phyloP scores from a whole-genome alignment of 768 basidiomycete genomes.

The Russula virescens region DNA sequence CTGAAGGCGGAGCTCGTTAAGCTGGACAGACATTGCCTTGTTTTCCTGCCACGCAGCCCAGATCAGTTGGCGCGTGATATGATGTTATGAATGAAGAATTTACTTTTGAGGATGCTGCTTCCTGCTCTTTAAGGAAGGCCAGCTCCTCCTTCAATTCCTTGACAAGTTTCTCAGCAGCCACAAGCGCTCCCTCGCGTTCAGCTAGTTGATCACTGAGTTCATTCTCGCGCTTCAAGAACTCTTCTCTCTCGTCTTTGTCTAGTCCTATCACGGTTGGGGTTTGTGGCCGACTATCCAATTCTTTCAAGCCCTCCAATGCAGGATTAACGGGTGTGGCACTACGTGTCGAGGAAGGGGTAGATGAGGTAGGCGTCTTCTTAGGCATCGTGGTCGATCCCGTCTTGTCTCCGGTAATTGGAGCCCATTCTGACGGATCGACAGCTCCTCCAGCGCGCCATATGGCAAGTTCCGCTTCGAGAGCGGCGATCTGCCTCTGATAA shows the following conservation, averaged over 20 bases:
- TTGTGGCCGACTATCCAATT: constrained; percentile 79
- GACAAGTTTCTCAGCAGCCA: constrained; percentile 76
- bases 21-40: constrained; percentile 86
- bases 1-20: constrained; percentile 88
- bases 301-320: constrained; percentile 64
- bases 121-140: constrained; percentile 86
- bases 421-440: constrained; percentile 84
- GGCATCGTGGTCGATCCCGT: constrained; percentile 38
- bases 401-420: constrained; percentile 53
- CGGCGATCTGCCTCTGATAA: constrained; percentile 80
- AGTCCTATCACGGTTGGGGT: constrained; percentile 85
- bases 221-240: constrained; percentile 94
- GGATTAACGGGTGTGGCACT: constrained; percentile 75
- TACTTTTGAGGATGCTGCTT: constrained; percentile 70
- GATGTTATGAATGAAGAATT: constrained; percentile 18
- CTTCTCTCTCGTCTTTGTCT: constrained; percentile 96
- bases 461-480: constrained; percentile 85
- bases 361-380: constrained; percentile 48
- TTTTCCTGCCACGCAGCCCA: constrained; percentile 58
- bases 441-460: constrained; percentile 84
- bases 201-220: constrained; percentile 91
- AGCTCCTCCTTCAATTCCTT: constrained; percentile 88
- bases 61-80: not conserved
- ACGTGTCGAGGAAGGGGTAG: constrained; percentile 57
- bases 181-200: constrained; percentile 82